A percentile compares a stretch with the other conserved stretches of the same genome.
phyloP scores from a whole-genome alignment of 345 rosid species.

The Lumnitzera littorea region DNA sequence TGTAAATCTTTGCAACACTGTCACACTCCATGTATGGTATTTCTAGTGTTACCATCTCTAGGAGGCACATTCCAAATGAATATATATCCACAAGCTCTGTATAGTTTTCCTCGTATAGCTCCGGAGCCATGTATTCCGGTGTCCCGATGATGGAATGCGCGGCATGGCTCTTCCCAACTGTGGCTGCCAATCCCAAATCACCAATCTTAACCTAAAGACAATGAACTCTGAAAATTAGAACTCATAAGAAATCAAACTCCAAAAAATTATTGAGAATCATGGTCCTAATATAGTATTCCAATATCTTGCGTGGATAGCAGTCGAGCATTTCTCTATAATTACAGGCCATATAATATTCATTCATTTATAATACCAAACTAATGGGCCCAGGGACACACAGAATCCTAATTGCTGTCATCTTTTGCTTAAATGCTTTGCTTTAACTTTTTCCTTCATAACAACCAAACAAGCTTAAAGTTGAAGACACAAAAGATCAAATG shows the following conservation, averaged over 20 bases:
- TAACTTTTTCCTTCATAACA: too few relatives aligned
- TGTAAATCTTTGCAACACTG: conserved; percentile 10
- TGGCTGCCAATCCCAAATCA: conserved; percentile 12
- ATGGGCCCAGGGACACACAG: too few relatives aligned
- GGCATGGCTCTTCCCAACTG: conserved; percentile 7
- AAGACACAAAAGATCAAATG: too few relatives aligned
- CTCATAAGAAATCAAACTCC: neutral
- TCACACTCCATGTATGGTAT: conserved; percentile 11
- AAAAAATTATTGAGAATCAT: neutral
- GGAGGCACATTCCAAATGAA: conserved; percentile 16
- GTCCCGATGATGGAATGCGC: conserved; percentile 13
- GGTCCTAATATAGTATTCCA: too few relatives aligned
- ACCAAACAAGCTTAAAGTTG: too few relatives aligned
- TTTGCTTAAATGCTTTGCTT: too few relatives aligned
- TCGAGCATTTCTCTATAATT: too few relatives aligned
- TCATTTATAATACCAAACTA: too few relatives aligned
- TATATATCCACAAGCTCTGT: conserved; percentile 14
- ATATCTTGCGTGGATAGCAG: too few relatives aligned
- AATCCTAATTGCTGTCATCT: too few relatives aligned
- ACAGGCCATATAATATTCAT: too few relatives aligned
- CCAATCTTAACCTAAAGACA: conserved; percentile 3
- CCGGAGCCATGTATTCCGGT: conserved; percentile 17
- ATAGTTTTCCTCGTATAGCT: conserved; percentile 13
- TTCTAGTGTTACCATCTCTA: conserved; percentile 14
- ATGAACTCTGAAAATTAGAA: too few relatives aligned